Base-by-base conservation (phyloP, 441 rosid species). In the Gossypium laxum region DNA sequence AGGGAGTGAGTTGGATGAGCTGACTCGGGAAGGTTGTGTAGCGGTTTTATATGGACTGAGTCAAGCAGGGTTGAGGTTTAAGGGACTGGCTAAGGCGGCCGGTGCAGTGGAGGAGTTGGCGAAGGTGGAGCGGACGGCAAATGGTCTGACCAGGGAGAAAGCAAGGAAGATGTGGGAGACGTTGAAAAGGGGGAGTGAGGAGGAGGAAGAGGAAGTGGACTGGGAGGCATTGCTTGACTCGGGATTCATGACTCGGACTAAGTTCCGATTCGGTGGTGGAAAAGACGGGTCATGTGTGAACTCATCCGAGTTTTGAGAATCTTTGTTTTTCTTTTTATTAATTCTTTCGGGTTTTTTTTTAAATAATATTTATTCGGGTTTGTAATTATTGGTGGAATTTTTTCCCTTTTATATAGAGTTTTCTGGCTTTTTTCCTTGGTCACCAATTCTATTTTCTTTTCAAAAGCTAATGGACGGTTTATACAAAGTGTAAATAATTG, bases 151-250 rank as follows among this genome's bases (percentile, higher is more conserved):
- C 0, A 85, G 69, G 73, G 84, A 79, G 74, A 81, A 80, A 79
- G 85, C 77, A 19, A 85, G 38, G 72, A 62, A 72, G 54, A 73
- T 88, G 45, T 34, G 85, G 77, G 83, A 86, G 74, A 67, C 80
- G 76, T 74, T 87, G 84, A 83, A 81, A 26, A 71, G 57, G 17
- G 75, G 45, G 15, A 72, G 26, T 2, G 90, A 76, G 52, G 83
- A 74, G 69, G 87, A 78, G 30, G 79, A 80, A 18, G 90, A 78
- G 4, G 86, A 77, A 57, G 73, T 86, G 72, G 88, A 86, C 75
- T 93, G 98, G 98, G 96, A 89, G 72, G 89, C 81, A 6, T 70
- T 89, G 82, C 86, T 91, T 2, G 86, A 85, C 57, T 81, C 90
- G 48, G 88, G 81, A 2, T 72, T 73, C 55, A 63, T 34, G 6